phyloP scores from a whole-genome alignment of 2,329 filamentous ascomycete species.

The Canariomyces notabilis region DNA sequence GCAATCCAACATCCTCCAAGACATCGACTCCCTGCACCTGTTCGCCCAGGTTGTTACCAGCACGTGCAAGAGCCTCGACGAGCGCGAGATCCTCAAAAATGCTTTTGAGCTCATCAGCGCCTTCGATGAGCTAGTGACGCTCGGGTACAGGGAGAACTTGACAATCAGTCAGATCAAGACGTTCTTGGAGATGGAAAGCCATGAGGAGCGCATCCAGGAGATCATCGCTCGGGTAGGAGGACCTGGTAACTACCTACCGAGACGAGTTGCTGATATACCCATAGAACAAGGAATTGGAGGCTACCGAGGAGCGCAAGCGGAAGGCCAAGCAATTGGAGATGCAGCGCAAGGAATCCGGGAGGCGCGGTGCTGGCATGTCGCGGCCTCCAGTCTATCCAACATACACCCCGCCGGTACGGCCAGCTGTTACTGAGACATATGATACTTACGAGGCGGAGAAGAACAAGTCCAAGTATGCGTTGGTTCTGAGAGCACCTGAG shows the following conservation, averaged over 20 bases:
- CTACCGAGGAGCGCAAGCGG: constrained; percentile 94
- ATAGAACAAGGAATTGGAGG: constrained; percentile 97
- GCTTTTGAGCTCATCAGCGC: constrained; percentile 94
- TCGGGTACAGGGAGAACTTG: constrained; percentile 94
- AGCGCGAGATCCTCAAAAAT: constrained; percentile 91
- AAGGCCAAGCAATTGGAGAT: constrained; percentile 98
- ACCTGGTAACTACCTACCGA: too few relatives aligned
- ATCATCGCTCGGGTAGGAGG: constrained; percentile 78
- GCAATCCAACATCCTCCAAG: constrained; percentile 98
- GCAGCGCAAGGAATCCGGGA: constrained; percentile 93
- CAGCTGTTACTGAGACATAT: constrained; percentile 73
- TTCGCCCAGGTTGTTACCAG: constrained; percentile 97
- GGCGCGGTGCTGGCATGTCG: constrained; percentile 59
- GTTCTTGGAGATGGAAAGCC: constrained; percentile 98
- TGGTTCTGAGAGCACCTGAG: neutral
- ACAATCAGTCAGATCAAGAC: constrained; percentile 98
- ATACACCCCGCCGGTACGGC: constrained; percentile 74
- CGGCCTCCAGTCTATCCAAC: constrained; percentile 81
- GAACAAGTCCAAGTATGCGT: constrained; percentile 79
- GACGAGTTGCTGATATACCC: constrained; percentile 8
- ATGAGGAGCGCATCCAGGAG: constrained; percentile 97
- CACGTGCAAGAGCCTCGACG: constrained; percentile 92
- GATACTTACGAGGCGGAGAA: constrained; percentile 96
- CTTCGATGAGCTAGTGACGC: constrained; percentile 93
- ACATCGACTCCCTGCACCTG: constrained; percentile 96